Percentiles rank a stretch among this genome's conserved stretches.
Evolutionary conservation across 1,139 yeast species (phyloP).

Genomic region (Eremothecium cymbalariae): DNA sequence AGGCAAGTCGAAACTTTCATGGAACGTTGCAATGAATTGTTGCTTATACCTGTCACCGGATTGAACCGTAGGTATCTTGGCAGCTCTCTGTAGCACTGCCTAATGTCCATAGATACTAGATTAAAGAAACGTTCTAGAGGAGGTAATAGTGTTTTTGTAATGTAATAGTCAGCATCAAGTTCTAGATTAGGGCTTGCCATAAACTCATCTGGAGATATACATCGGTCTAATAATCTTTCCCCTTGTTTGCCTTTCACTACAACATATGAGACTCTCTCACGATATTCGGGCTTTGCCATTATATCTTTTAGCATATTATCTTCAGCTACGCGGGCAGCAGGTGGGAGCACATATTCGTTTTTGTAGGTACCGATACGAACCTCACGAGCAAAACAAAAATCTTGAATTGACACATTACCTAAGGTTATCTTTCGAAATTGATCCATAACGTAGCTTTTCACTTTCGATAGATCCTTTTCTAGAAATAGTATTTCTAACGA

Average conservation of each 20-base stretch:
- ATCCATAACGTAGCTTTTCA: conserved; percentile 53
- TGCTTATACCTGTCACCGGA: background rate
- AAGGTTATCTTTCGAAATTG: conserved; percentile 60
- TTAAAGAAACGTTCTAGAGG: conserved; percentile 81
- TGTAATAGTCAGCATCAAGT: conserved; percentile 78
- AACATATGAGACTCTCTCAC: conserved; percentile 81
- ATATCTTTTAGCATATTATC: conserved; percentile 55
- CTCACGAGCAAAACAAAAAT: conserved; percentile 87
- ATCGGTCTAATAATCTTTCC: conserved; percentile 64
- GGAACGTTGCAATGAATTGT: conserved; percentile 8
- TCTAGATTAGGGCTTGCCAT: conserved; percentile 40
- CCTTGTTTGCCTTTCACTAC: conserved; percentile 63
- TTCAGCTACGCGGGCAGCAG: conserved; percentile 79
- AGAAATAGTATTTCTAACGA: conserved; percentile 62
- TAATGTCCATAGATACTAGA: conserved; percentile 72
- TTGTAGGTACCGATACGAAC: conserved; percentile 80
- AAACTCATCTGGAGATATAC: conserved; percentile 70
- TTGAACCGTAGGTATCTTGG: conserved; percentile 36
- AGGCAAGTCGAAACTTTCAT: conserved; percentile 17
- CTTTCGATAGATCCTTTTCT: conserved; percentile 58
- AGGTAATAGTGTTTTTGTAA: conserved; percentile 73
- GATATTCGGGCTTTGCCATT: conserved; percentile 75
- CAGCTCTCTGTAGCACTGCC: conserved; percentile 69
- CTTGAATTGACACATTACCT: conserved; percentile 61
- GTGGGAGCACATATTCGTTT: conserved; percentile 64